These are phyloP conservation scores for Huntiella decipiens DNA, from an alignment of 2,329 filamentous ascomycete species.

Conservation along the genomic window DNA sequence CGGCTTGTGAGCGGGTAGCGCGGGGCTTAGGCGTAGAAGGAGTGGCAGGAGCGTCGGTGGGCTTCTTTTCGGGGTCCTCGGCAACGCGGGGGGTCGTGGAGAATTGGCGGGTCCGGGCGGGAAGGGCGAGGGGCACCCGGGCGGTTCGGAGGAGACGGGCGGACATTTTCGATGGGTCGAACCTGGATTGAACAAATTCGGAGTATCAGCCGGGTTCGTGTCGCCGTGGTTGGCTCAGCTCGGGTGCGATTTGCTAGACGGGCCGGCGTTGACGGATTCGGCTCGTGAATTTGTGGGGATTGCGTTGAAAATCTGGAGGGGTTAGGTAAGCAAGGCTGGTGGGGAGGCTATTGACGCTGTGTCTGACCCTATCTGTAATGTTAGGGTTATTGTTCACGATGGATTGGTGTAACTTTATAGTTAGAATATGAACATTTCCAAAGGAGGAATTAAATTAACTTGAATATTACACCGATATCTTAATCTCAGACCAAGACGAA, in stretches of 20 bases:
- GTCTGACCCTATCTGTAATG: too few species aligned
- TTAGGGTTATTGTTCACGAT: too few species aligned
- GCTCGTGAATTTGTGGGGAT: neutral
- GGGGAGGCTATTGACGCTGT: neutral
- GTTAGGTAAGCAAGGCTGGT: slow-evolving; percentile 10
- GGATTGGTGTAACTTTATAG: too few species aligned
- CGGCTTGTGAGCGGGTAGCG: slow-evolving; percentile 17
- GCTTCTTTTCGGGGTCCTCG: slow-evolving; percentile 15
- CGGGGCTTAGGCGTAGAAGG: slow-evolving; percentile 4
- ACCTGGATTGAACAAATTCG: neutral
- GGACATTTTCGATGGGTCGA: slow-evolving; percentile 6
- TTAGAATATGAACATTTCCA: too few species aligned
- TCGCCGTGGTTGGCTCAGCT: neutral
- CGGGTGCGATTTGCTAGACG: neutral
- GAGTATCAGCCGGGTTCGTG: neutral
- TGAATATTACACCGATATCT: neutral
- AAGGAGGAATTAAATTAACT: too few species aligned
- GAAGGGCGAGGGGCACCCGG: slow-evolving; percentile 5
- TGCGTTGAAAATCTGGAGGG: slow-evolving; percentile 8
- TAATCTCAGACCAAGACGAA: neutral
- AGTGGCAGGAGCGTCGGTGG: slow-evolving; percentile 6
- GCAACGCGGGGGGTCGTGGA: slow-evolving; percentile 20
- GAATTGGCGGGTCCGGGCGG: slow-evolving; percentile 14
- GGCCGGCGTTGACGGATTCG: neutral
- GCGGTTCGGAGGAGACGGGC: slow-evolving; percentile 11